These are phyloP conservation scores for Syzygium malaccense DNA, from an alignment of 441 rosid species.

Conservation along the genomic window DNA sequence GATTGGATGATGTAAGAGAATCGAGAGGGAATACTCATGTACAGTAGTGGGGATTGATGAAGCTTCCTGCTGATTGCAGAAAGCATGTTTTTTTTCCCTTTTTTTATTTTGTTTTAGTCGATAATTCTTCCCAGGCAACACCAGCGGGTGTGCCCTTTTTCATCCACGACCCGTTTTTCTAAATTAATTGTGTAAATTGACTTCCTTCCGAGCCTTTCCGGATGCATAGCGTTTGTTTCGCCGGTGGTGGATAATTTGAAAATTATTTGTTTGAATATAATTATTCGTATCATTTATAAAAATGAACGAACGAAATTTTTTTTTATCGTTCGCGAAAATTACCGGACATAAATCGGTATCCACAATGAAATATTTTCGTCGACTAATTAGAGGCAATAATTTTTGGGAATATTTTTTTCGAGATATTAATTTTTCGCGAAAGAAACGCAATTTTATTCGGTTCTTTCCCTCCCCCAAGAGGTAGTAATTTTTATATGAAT, in stretches of 20 bases:
- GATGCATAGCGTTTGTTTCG: no score
- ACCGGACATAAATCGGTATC: no score
- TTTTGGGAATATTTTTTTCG: not conserved
- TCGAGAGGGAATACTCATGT: not conserved
- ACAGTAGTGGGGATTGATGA: not conserved
- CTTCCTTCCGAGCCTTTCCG: no score
- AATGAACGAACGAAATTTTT: no score
- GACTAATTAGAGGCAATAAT: no score
- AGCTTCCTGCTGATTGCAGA: not conserved
- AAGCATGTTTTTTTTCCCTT: not conserved
- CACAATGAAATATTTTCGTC: no score
- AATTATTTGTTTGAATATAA: rapidly evolving
- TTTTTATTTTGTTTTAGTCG: no score
- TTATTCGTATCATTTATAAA: rapidly evolving
- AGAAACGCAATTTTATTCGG: rapidly evolving
- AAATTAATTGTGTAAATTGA: not conserved
- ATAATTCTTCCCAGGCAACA: not conserved
- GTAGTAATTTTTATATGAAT: not conserved
- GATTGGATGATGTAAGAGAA: not conserved
- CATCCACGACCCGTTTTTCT: not conserved
- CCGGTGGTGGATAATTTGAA: not conserved
- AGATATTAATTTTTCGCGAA: rapidly evolving
- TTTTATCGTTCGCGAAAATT: no score
- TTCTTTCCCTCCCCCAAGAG: not conserved
- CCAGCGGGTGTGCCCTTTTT: not conserved